Evolutionary conservation across 352 stramenopile genomes (phyloP).

Genomic region (Elongisporangium prolatum): DNA sequence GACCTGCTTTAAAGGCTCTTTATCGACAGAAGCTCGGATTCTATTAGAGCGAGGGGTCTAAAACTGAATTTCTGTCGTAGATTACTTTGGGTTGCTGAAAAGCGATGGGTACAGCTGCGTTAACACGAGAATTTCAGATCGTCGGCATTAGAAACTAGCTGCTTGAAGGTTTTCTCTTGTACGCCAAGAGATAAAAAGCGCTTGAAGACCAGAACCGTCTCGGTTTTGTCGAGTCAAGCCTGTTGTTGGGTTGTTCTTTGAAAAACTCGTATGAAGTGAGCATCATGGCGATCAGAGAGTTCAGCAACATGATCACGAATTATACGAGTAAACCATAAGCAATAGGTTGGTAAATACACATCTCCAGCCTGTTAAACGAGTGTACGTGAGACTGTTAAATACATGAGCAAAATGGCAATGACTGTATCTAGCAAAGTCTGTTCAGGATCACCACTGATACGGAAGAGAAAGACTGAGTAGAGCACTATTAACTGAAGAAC

Average conservation of each 20-base stretch:
- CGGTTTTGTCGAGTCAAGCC: constrained; percentile 45
- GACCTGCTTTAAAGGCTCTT: too few relatives aligned
- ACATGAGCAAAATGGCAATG: constrained; percentile 73
- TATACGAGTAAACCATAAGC: constrained; percentile 46
- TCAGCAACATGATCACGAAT: constrained; percentile 59
- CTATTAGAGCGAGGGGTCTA: too few relatives aligned
- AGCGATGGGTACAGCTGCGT: too few relatives aligned
- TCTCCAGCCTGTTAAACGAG: constrained; percentile 26
- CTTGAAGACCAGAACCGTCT: constrained; percentile 49
- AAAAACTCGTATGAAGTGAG: constrained; percentile 50
- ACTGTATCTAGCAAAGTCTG: constrained; percentile 53
- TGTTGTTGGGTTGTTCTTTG: constrained; percentile 41
- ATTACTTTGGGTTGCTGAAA: too few relatives aligned
- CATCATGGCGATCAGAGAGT: constrained; percentile 73
- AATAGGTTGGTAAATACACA: constrained; percentile 47
- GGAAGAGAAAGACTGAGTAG: constrained; percentile 66
- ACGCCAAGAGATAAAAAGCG: constrained; percentile 27
- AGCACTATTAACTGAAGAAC: constrained; percentile 63
- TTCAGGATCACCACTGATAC: constrained; percentile 59
- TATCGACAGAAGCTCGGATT: too few relatives aligned
- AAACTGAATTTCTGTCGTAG: too few relatives aligned
- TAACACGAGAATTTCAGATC: not conserved
- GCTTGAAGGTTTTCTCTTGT: constrained; percentile 32
- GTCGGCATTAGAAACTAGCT: constrained; percentile 12
- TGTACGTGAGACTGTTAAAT: constrained; percentile 59